These are phyloP conservation scores for Cyclocybe cylindracea DNA, from an alignment of 768 basidiomycete species.

Conservation along the genomic window DNA sequence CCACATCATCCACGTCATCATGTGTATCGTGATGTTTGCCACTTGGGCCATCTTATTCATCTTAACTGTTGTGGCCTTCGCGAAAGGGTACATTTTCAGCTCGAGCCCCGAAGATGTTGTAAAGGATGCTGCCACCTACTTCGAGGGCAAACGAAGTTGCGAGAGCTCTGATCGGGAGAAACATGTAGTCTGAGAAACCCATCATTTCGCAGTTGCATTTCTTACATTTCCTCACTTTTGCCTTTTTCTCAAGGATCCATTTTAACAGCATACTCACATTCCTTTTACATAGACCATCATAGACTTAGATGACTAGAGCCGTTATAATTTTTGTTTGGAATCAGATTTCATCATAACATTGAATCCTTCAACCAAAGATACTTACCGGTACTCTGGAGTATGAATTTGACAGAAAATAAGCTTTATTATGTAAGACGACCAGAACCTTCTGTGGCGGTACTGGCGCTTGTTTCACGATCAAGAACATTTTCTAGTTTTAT, in stretches of 20 bases:
- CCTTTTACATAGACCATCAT: too few relatives aligned
- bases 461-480: background rate
- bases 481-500: constrained; percentile 1
- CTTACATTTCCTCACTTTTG: too few relatives aligned
- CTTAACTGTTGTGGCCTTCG: constrained; percentile 41
- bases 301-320: too few relatives aligned
- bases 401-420: background rate
- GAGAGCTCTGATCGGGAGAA: too few relatives aligned
- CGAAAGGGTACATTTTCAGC: constrained; percentile 43
- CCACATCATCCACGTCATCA: constrained; percentile 37
- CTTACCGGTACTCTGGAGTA: background rate
- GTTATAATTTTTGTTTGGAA: too few relatives aligned
- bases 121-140: constrained; percentile 26
- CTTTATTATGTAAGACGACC: constrained; percentile 22
- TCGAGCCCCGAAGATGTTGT: constrained; percentile 43
- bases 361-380: background rate
- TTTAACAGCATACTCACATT: too few relatives aligned
- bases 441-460: constrained; percentile 14
- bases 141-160: background rate
- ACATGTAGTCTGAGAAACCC: too few relatives aligned
- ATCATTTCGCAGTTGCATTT: too few relatives aligned
- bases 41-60: constrained; percentile 43
- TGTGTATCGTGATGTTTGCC: constrained; percentile 38
- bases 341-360: too few relatives aligned
- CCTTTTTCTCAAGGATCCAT: too few relatives aligned